Percentiles rank a stretch among this genome's conserved stretches.
phyloP scores from a whole-genome alignment of 176 grass and related monocot genomes.

The Calamus simplicifolius region DNA sequence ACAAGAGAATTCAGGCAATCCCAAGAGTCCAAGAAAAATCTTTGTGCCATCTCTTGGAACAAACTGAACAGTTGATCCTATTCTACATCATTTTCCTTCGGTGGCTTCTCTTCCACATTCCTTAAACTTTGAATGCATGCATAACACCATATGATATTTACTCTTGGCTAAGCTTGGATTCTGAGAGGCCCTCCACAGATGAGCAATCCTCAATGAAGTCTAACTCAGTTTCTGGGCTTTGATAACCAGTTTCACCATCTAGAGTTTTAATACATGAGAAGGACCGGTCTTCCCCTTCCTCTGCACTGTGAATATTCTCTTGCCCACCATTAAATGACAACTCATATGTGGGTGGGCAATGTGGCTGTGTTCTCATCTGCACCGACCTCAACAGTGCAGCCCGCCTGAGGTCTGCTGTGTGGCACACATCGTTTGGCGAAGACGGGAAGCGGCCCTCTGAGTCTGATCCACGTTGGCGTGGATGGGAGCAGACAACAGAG shows the following conservation, averaged over 20 bases:
- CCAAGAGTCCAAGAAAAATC: too few relatives aligned
- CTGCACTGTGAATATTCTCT: conserved; percentile 47
- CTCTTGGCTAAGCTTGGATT: conserved; percentile 32
- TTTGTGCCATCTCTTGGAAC: too few relatives aligned
- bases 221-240: conserved; percentile 27
- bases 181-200: conserved; percentile 13
- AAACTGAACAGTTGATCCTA: too few relatives aligned
- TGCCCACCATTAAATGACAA: conserved; percentile 35
- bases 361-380: conserved; percentile 80
- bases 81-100: too few relatives aligned
- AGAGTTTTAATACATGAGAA: conserved; percentile 45
- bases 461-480: conserved; percentile 58
- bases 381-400: conserved; percentile 72
- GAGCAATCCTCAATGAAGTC: conserved; percentile 34
- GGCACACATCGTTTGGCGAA: conserved; percentile 87
- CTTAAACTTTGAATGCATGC: too few relatives aligned
- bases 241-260: conserved; percentile 31
- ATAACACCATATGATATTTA: not conserved
- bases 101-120: too few relatives aligned
- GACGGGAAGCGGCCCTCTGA: conserved; percentile 86
- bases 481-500: conserved; percentile 48
- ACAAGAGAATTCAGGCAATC: too few relatives aligned
- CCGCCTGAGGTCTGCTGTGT: conserved; percentile 58
- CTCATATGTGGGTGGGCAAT: conserved; percentile 41
- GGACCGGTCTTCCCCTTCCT: conserved; percentile 27